Conservation (phyloP, 2,329 filamentous ascomycete species). For the Aspergillus viridinutans region DNA sequence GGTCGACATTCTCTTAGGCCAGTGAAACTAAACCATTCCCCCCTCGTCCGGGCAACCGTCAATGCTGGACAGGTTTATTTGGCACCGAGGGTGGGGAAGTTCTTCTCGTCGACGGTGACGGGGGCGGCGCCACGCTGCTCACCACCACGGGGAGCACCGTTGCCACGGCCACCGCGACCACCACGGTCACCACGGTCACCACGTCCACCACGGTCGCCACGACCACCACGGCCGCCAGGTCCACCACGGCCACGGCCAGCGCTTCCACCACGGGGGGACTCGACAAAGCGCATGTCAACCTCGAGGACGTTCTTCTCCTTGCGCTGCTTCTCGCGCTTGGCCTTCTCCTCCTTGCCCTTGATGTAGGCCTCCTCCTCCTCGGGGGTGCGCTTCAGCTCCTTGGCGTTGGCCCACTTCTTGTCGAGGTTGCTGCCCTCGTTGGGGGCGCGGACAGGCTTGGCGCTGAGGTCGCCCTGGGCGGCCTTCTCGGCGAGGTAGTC, state of each 20-base stretch:
- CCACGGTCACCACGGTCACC: conserved; percentile 29
- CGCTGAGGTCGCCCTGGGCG: conserved; percentile 63
- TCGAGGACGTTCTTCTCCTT: conserved; percentile 88
- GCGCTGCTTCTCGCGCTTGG: conserved; percentile 76
- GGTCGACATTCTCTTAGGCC: too few relatives aligned
- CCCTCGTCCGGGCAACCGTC: background rate
- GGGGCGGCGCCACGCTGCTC: conserved; percentile 21
- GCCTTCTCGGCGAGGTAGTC: conserved; percentile 78
- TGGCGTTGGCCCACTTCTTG: conserved; percentile 91
- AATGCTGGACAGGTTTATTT: conserved; percentile 25
- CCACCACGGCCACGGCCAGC: conserved; percentile 10
- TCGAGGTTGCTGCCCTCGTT: conserved; percentile 85
- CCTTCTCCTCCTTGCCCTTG: conserved; percentile 68
- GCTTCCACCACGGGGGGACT: conserved; percentile 51
- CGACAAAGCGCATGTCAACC: conserved; percentile 78
- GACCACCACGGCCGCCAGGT: conserved; percentile 36
- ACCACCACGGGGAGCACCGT: conserved; percentile 16
- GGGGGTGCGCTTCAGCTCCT: conserved; percentile 51
- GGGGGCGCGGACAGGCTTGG: conserved; percentile 73
- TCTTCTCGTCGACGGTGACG: conserved; percentile 43
- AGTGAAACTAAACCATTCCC: too few relatives aligned
- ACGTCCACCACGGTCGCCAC: conserved; percentile 42
- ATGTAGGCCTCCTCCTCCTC: conserved; percentile 70
- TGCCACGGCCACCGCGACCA: conserved; percentile 23
- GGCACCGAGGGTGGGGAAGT: conserved; percentile 43